Percentiles rank a stretch among this genome's conserved stretches.
Conservation (phyloP, 176 grass and related monocot species). For the Eleusine indica region DNA sequence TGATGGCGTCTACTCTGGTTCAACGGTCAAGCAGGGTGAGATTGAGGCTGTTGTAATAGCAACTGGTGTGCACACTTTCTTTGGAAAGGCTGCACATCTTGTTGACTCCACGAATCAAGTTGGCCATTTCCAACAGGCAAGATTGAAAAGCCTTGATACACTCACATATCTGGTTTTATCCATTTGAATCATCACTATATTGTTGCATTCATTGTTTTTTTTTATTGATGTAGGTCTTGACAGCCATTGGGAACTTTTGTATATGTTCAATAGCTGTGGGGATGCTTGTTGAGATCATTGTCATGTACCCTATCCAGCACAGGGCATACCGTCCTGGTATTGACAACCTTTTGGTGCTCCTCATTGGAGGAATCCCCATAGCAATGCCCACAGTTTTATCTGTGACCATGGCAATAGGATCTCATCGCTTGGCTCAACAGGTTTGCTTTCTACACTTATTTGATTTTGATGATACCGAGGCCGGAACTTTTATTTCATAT, state of each 20-base stretch:
- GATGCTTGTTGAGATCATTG: constrained; percentile 75
- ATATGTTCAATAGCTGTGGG: constrained; percentile 78
- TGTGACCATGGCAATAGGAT: constrained; percentile 85
- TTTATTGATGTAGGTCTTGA: constrained; percentile 56
- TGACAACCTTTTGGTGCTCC: constrained; percentile 77
- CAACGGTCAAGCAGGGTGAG: constrained; percentile 27
- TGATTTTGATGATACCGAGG: background rate
- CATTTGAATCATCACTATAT: background rate
- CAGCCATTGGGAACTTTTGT: constrained; percentile 78
- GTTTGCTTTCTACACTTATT: constrained; percentile 34
- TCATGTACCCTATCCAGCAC: constrained; percentile 81
- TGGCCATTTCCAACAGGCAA: constrained; percentile 60
- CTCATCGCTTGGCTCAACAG: constrained; percentile 72
- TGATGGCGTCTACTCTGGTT: constrained; percentile 35
- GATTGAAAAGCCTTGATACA: background rate
- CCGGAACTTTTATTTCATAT: background rate
- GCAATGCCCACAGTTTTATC: constrained; percentile 83
- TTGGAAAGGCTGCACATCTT: constrained; percentile 38
- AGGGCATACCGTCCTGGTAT: constrained; percentile 66
- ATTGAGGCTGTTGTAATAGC: constrained; percentile 37
- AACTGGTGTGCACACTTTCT: constrained; percentile 37
- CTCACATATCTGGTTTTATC: background rate
- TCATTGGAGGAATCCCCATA: constrained; percentile 86
- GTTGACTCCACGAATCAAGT: constrained; percentile 26
- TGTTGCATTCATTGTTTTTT: background rate